Evolutionary conservation across 164 flowering plant species (phyloP).

Genomic region (Santalum album): DNA sequence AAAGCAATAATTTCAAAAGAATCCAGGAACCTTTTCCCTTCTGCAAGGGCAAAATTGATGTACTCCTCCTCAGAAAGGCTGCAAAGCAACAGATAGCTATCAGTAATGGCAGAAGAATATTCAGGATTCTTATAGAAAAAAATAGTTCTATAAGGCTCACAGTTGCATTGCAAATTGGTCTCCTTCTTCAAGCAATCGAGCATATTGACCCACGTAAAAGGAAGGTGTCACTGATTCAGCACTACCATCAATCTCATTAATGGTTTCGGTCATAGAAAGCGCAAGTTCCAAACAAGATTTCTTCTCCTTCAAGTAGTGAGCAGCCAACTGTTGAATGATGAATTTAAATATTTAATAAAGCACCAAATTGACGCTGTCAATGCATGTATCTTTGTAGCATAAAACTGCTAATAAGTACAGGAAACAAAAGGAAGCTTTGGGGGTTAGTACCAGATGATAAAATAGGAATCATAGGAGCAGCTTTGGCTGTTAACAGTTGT

Average conservation of each 20-base stretch:
- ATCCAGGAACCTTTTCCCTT: conserved; percentile 84
- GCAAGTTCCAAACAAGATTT: conserved; percentile 55
- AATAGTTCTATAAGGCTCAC: conserved; percentile 37
- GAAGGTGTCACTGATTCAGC: conserved; percentile 73
- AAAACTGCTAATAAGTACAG: too few relatives aligned
- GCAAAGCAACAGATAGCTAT: conserved; percentile 18
- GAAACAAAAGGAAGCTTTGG: too few relatives aligned
- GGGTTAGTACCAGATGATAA: too few relatives aligned
- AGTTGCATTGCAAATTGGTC: conserved; percentile 45
- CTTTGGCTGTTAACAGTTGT: too few relatives aligned
- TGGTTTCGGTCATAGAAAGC: conserved; percentile 42
- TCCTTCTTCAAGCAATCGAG: conserved; percentile 60
- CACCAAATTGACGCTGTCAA: too few relatives aligned
- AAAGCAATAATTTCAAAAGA: conserved; percentile 86
- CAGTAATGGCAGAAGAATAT: conserved; percentile 8
- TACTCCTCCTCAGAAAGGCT: conserved; percentile 88
- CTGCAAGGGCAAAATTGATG: conserved; percentile 48
- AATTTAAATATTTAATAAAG: background rate
- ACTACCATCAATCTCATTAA: conserved; percentile 35
- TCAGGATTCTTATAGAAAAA: background rate
- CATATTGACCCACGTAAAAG: conserved; percentile 80
- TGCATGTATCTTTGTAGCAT: too few relatives aligned
- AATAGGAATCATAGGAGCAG: too few relatives aligned
- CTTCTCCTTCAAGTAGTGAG: conserved; percentile 75
- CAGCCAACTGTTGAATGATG: conserved; percentile 60